These are phyloP conservation scores for Ephemerocybe angulata DNA, from an alignment of 768 basidiomycete species.

Conservation along the genomic window DNA sequence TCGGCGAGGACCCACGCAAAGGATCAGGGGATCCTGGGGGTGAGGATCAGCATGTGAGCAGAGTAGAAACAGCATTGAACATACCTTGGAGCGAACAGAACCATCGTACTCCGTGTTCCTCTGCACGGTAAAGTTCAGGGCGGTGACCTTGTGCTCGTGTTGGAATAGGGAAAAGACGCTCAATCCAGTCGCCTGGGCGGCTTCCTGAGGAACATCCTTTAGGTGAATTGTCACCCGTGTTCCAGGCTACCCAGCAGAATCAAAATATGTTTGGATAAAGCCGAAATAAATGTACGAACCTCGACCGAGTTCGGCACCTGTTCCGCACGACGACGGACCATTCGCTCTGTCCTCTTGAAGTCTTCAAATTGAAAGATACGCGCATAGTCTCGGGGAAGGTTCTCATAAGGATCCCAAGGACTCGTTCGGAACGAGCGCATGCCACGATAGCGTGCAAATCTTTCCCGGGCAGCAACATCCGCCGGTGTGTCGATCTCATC, in stretches of 20 bases:
- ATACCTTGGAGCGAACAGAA: conserved; percentile 87
- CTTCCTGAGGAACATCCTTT: conserved; percentile 68
- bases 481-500: conserved; percentile 95
- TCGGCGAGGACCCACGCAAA: conserved; percentile 87
- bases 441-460: conserved; percentile 92
- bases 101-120: conserved; percentile 92
- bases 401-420: conserved; percentile 97
- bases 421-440: conserved; percentile 91
- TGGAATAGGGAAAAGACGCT: conserved; percentile 79
- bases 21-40: conserved; percentile 74
- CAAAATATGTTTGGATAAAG: not conserved
- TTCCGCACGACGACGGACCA: conserved; percentile 62
- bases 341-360: conserved; percentile 79
- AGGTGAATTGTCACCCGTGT: conserved; percentile 75
- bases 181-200: conserved; percentile 41
- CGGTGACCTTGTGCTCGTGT: conserved; percentile 95
- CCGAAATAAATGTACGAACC: conserved; percentile 39
- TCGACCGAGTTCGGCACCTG: conserved; percentile 57
- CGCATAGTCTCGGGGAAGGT: conserved; percentile 89
- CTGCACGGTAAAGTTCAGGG: conserved; percentile 89
- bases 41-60: conserved; percentile 5
- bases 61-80: not conserved
- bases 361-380: conserved; percentile 97
- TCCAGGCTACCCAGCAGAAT: conserved; percentile 61
- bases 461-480: conserved; percentile 69